Evolutionary conservation across 805 yeast genomes (phyloP), one percentile per base, ranked within the genome.

Genomic region (Ascoidea rubescens): DNA sequence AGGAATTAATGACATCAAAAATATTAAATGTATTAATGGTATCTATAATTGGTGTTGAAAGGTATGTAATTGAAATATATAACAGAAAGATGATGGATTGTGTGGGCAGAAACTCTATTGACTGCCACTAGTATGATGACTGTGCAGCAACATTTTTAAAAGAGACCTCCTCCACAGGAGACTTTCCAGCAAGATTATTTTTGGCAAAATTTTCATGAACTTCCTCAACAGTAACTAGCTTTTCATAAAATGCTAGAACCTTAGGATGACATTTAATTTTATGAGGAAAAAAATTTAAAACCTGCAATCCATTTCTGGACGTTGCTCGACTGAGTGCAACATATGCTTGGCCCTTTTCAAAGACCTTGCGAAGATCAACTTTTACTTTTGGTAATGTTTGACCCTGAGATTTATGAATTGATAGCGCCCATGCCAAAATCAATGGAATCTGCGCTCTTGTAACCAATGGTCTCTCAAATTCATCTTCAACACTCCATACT

Each of bases 341-440:
- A 60, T 86, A 86, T 4, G 84, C 88, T 59, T 86, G 95, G 21
- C 95, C 95, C 52, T 79, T 83, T 63, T 86, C 95, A 58, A 86
- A 86, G 31, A 79, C 75, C 56, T 72, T 76, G 31, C 75, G 70
- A 49, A 86, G 64, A 60, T 86, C 90, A 10, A 86, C 87, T 56
- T 77, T 78, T 3, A 86, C 80, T 55, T 87, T 65, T 46, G 77
- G 80, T 48, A 86, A 72, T 0, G 95, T 84, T 67, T 86, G 95
- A 2, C 95, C 95, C 63, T 86, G 95, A 0, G 93, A 79, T 62
- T 86, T 86, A 62, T 86, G 95, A 50, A 86, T 86, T 0, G 93
- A 86, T 58, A 86, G 64, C 0, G 95, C 89, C 93, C 93, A 86
- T 30, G 93, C 80, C 44, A 86, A 66, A 53, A 84, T 69, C 33